Percentiles rank a stretch among this genome's conserved stretches.
These are phyloP conservation scores for Aspergillus udagawae DNA, from an alignment of 2,329 filamentous ascomycete genomes.

Conservation along the genomic window DNA sequence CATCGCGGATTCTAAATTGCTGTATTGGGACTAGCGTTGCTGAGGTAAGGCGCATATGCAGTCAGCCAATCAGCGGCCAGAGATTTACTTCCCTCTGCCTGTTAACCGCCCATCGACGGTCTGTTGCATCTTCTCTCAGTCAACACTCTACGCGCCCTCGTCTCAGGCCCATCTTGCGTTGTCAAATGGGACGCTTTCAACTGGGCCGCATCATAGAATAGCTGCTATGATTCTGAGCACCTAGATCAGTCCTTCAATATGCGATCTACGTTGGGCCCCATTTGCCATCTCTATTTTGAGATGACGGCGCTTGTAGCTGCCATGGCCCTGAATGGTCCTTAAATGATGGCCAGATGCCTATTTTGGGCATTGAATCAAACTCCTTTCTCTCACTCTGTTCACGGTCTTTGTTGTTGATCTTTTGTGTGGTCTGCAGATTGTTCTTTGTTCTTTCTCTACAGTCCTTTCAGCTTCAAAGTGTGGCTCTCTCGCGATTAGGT, in stretches of 20 bases:
- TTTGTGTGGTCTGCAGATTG: neutral
- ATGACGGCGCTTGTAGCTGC: conserved; percentile 27
- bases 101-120: neutral
- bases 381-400: neutral
- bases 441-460: conserved; percentile 6
- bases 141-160: neutral
- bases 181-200: neutral
- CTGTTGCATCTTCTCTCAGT: neutral
- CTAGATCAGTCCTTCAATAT: conserved; percentile 13
- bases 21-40: conserved; percentile 24
- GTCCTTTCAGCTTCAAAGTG: neutral
- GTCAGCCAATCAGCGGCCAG: conserved; percentile 20
- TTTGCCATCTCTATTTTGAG: conserved; percentile 22
- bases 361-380: conserved; percentile 11
- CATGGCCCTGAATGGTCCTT: conserved; percentile 15
- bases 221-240: neutral
- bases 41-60: conserved; percentile 21
- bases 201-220: neutral
- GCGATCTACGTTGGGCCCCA: conserved; percentile 20
- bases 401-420: conserved; percentile 1
- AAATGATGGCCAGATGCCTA: conserved; percentile 11
- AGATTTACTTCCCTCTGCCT: conserved; percentile 14
- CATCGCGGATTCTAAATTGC: conserved; percentile 19
- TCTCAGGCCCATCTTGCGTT: neutral
- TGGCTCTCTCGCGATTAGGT: neutral